A percentile compares a stretch with the other conserved stretches of the same genome.
phyloP scores from a whole-genome alignment of 2,329 filamentous ascomycete genomes.

The Ascochyta pisi region DNA sequence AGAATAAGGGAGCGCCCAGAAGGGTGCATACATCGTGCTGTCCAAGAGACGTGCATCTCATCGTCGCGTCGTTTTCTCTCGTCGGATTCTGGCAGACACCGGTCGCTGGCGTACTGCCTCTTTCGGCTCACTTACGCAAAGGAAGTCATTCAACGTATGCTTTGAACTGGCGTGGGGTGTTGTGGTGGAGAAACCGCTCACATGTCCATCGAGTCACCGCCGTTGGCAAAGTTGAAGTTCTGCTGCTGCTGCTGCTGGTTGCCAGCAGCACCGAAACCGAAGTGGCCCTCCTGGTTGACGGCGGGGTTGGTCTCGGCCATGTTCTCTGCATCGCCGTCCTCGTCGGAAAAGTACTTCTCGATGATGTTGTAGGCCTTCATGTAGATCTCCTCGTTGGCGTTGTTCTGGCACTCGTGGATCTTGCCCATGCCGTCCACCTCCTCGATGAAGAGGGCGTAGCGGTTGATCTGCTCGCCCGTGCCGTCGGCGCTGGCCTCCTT shows the following conservation, averaged over 20 bases:
- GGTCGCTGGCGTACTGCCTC: constrained; percentile 1
- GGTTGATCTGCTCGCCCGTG: constrained; percentile 77
- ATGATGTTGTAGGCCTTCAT: constrained; percentile 99
- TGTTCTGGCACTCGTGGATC: constrained; percentile 99
- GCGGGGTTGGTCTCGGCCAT: constrained; percentile 81
- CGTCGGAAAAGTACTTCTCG: constrained; percentile 99
- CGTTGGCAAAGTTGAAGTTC: constrained; percentile 93
- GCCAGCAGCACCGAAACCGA: constrained; percentile 74
- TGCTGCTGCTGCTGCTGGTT: constrained; percentile 67
- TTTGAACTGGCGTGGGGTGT: background rate
- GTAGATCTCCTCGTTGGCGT: constrained; percentile 99
- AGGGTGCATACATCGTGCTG: constrained; percentile 22
- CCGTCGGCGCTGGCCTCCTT: constrained; percentile 79
- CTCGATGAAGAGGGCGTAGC: constrained; percentile 97
- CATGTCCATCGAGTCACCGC: constrained; percentile 77
- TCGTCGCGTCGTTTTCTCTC: constrained; percentile 30
- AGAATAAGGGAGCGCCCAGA: constrained; percentile 26
- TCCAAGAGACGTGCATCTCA: constrained; percentile 37
- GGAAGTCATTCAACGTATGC: constrained; percentile 9
- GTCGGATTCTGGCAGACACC: constrained; percentile 16
- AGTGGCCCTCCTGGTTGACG: constrained; percentile 75
- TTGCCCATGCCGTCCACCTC: constrained; percentile 99
- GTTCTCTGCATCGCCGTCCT: constrained; percentile 79
- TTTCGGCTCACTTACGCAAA: constrained; percentile 9
- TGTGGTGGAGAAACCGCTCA: constrained; percentile 51